Percentiles rank a stretch among this genome's conserved stretches.
phyloP scores from a whole-genome alignment of 768 basidiomycete genomes.

The Dendrothele bispora region DNA sequence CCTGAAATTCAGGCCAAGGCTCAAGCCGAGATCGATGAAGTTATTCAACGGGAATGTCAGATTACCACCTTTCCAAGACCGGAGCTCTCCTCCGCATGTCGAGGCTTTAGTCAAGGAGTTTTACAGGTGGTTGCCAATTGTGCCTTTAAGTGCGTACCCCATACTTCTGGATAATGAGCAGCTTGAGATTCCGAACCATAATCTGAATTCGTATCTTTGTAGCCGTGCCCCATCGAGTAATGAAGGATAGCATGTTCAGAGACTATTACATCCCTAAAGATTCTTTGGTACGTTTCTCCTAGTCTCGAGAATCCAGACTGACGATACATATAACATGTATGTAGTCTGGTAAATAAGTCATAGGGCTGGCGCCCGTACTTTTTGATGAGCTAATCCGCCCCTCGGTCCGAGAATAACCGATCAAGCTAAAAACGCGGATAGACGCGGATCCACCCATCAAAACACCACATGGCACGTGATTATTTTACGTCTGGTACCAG shows the following conservation, averaged over 20 bases:
- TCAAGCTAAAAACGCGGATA: too few relatives aligned
- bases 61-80: conserved; percentile 14
- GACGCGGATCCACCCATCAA: too few relatives aligned
- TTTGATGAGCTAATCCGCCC: too few relatives aligned
- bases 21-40: conserved; percentile 15
- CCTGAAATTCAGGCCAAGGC: conserved; percentile 12
- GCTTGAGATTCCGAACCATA: not conserved
- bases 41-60: conserved; percentile 9
- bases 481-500: too few relatives aligned
- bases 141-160: conserved; percentile 13
- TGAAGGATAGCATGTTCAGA: not conserved
- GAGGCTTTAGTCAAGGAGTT: conserved; percentile 11
- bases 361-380: too few relatives aligned
- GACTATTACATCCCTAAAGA: not conserved
- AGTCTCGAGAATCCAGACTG: too few relatives aligned
- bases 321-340: too few relatives aligned
- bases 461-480: too few relatives aligned
- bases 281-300: not conserved
- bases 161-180: not conserved
- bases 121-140: conserved; percentile 7
- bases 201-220: conserved; percentile 1
- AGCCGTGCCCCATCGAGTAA: conserved; percentile 9
- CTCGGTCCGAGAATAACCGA: too few relatives aligned
- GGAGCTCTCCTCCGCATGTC: conserved; percentile 10
- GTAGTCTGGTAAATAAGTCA: too few relatives aligned